Conservation (phyloP, 2,329 filamentous ascomycete genomes). For the Tolypocladium sp. region DNA sequence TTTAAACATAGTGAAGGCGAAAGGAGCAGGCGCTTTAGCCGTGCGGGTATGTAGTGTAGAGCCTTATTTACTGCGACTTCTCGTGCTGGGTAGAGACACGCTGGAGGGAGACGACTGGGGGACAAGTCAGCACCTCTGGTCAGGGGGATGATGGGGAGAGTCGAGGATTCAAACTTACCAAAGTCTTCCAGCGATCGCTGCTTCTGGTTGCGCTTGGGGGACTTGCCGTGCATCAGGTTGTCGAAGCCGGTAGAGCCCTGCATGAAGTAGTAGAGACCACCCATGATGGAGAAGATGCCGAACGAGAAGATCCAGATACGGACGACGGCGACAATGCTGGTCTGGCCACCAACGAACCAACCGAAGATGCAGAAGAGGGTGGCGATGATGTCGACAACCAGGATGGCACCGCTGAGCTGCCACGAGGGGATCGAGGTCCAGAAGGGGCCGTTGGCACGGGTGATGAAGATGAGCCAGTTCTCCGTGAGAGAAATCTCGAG, state of each 20-base stretch:
- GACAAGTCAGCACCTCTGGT: constrained; percentile 15
- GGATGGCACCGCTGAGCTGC: constrained; percentile 70
- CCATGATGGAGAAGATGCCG: constrained; percentile 79
- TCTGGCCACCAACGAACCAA: constrained; percentile 61
- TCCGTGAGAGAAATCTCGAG: constrained; percentile 84
- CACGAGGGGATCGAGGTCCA: constrained; percentile 85
- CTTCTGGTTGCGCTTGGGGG: constrained; percentile 70
- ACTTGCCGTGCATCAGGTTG: constrained; percentile 89
- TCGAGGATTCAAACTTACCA: constrained; percentile 47
- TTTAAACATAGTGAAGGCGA: constrained; percentile 30
- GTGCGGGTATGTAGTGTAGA: constrained; percentile 27
- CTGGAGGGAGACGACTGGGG: constrained; percentile 73
- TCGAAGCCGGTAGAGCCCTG: constrained; percentile 76
- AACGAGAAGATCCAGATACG: constrained; percentile 90
- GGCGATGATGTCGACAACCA: constrained; percentile 74
- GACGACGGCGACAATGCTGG: constrained; percentile 74
- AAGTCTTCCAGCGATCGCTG: constrained; percentile 85
- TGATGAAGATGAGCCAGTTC: constrained; percentile 97
- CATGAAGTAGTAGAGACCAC: constrained; percentile 65
- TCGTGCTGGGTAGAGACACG: constrained; percentile 88
- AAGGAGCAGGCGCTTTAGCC: constrained; percentile 25
- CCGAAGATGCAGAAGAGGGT: constrained; percentile 82
- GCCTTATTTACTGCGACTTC: constrained; percentile 59
- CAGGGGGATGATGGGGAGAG: not conserved
- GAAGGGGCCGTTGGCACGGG: constrained; percentile 84